Percentiles rank a stretch among this genome's conserved stretches.
Conservation (phyloP, 495 filamentous ascomycete genomes). For the Aspergillus ostianus region DNA sequence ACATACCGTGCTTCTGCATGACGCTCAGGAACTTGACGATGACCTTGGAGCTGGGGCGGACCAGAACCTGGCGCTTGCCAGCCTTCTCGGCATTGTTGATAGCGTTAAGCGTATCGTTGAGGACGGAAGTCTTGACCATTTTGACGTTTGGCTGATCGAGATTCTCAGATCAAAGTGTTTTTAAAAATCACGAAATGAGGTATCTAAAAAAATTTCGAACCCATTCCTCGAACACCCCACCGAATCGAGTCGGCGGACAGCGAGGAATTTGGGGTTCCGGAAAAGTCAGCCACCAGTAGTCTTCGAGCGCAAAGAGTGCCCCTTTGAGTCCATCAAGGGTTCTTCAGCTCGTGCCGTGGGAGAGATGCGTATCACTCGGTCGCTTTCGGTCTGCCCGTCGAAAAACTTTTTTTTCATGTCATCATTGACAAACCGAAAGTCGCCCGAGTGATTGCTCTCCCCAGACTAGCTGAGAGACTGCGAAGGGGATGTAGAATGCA, state of each 20-base stretch:
- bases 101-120: slow-evolving; percentile 98
- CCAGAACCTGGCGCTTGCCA: slow-evolving; percentile 96
- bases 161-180: slow-evolving; percentile 75
- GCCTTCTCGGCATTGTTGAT: slow-evolving; percentile 99
- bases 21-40: slow-evolving; percentile 98
- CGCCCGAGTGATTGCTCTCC: slow-evolving; percentile 42
- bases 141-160: slow-evolving; percentile 64
- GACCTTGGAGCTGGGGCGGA: slow-evolving; percentile 96
- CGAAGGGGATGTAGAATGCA: slow-evolving; percentile 20
- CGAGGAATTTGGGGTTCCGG: slow-evolving; percentile 14
- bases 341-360: slow-evolving; percentile 84
- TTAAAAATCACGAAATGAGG: slow-evolving; percentile 58
- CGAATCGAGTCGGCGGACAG: neutral
- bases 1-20: slow-evolving; percentile 99
- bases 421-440: slow-evolving; percentile 13
- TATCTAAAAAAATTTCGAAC: slow-evolving; percentile 56
- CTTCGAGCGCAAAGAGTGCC: slow-evolving; percentile 92
- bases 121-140: slow-evolving; percentile 98
- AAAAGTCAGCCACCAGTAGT: slow-evolving; percentile 79
- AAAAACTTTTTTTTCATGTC: slow-evolving; percentile 1
- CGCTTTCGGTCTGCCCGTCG: neutral
- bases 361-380: slow-evolving; percentile 70
- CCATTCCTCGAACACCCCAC: neutral
- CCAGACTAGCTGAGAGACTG: slow-evolving; percentile 52
- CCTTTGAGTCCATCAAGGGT: slow-evolving; percentile 66